These are phyloP conservation scores for Chamaecrista fasciculata DNA, from an alignment of 306 rosid species.

Conservation along the genomic window DNA sequence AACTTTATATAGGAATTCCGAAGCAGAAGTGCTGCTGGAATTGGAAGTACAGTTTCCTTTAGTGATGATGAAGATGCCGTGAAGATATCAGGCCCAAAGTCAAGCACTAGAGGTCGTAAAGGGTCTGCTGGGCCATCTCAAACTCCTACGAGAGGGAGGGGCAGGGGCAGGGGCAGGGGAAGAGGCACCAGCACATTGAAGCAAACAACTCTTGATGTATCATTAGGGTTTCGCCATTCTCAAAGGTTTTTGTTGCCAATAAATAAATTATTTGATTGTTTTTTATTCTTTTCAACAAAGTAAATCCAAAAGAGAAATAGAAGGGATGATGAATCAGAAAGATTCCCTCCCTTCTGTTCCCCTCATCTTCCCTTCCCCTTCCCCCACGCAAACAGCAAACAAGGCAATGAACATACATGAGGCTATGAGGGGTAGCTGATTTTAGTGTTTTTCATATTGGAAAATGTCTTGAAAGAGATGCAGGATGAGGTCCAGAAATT, in stretches of 20 bases:
- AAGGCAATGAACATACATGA: neutral
- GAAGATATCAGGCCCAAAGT: slow-evolving; percentile 50
- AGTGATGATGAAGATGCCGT: slow-evolving; percentile 84
- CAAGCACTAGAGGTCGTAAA: slow-evolving; percentile 72
- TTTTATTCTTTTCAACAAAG: slow-evolving; percentile 14
- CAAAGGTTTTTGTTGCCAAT: slow-evolving; percentile 59
- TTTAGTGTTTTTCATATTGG: neutral
- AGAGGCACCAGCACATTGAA: slow-evolving; percentile 53
- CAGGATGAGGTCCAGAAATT: neutral
- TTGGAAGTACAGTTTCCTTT: slow-evolving; percentile 68
- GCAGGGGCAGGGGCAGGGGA: slow-evolving; percentile 71
- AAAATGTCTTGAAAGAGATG: slow-evolving; percentile 6
- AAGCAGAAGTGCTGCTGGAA: slow-evolving; percentile 60
- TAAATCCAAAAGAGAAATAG: slow-evolving; percentile 5
- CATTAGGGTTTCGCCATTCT: slow-evolving; percentile 73
- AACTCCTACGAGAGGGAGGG: slow-evolving; percentile 71
- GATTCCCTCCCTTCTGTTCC: neutral
- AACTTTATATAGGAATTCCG: slow-evolving; percentile 50
- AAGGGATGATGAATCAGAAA: slow-evolving; percentile 15
- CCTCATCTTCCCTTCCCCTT: neutral
- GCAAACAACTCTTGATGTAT: slow-evolving; percentile 89
- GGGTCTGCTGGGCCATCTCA: slow-evolving; percentile 54
- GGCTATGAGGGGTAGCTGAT: neutral
- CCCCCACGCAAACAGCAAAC: too few relatives aligned
- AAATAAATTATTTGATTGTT: slow-evolving; percentile 5